phyloP scores from a whole-genome alignment of 176 grass and related monocot species.

The Saccharum spontaneum region DNA sequence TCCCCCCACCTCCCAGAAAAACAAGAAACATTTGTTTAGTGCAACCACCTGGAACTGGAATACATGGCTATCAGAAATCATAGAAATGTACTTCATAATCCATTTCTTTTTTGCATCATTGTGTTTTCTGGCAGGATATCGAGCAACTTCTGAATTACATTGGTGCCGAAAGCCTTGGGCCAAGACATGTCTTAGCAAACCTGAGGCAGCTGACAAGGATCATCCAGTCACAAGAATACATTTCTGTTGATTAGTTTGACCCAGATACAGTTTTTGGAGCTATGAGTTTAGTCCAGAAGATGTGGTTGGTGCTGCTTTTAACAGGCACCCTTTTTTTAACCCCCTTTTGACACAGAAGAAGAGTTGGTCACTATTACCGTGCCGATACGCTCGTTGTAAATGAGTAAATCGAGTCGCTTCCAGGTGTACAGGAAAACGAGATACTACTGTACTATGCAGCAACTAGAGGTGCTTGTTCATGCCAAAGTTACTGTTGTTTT shows the following conservation, averaged over 20 bases:
- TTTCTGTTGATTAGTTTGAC: slow-evolving; percentile 33
- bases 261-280: slow-evolving; percentile 22
- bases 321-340: slow-evolving; percentile 10
- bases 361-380: too few relatives aligned
- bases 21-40: not conserved
- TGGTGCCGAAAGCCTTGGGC: slow-evolving; percentile 77
- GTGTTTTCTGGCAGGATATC: slow-evolving; percentile 49
- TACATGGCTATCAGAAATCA: not conserved
- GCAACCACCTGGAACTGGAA: not conserved
- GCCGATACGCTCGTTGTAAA: slow-evolving; percentile 8
- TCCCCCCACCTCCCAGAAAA: not conserved
- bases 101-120: not conserved
- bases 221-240: slow-evolving; percentile 66
- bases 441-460: not conserved
- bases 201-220: slow-evolving; percentile 80
- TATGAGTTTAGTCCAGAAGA: slow-evolving; percentile 29
- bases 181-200: slow-evolving; percentile 91
- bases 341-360: too few relatives aligned
- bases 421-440: slow-evolving; percentile 30
- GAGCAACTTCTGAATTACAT: slow-evolving; percentile 93
- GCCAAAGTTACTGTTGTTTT: not conserved
- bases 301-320: slow-evolving; percentile 43
- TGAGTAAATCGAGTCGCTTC: slow-evolving; percentile 2
- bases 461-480: not conserved
- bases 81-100: not conserved